Conservation (phyloP, 2,329 filamentous ascomycete species). For the Beauveria sp. region DNA sequence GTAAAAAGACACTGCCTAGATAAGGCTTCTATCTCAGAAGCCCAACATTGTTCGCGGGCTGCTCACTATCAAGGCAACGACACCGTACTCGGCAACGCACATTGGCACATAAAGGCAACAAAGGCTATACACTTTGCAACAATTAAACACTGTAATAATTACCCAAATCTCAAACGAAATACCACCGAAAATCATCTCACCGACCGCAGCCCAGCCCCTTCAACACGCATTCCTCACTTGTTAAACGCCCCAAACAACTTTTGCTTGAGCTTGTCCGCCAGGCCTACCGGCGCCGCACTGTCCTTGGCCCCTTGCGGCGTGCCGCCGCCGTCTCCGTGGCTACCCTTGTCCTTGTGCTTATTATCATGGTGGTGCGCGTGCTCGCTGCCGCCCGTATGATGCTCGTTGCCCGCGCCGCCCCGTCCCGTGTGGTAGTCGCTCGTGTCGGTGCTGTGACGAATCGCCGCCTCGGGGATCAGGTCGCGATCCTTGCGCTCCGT, state of each 20-base stretch:
- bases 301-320: constrained; percentile 20
- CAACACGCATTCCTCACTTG: constrained; percentile 26
- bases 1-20: too few relatives aligned
- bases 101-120: too few relatives aligned
- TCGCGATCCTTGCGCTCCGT: constrained; percentile 42
- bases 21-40: too few relatives aligned
- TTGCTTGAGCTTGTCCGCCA: constrained; percentile 51
- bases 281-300: constrained; percentile 27
- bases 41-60: too few relatives aligned
- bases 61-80: too few relatives aligned
- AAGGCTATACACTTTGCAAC: too few relatives aligned
- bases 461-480: constrained; percentile 44
- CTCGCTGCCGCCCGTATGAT: constrained; percentile 19
- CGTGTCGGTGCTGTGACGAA: constrained; percentile 39
- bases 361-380: constrained; percentile 12
- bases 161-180: too few relatives aligned
- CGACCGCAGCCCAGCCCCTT: too few relatives aligned
- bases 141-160: too few relatives aligned
- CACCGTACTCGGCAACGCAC: too few relatives aligned
- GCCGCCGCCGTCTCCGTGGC: constrained; percentile 21
- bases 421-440: constrained; percentile 51
- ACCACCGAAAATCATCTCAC: too few relatives aligned
- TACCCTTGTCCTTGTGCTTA: constrained; percentile 16
- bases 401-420: constrained; percentile 52
- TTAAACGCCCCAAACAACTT: constrained; percentile 46